Conservation (phyloP, 345 rosid species). For the Microthlaspi erraticum region DNA sequence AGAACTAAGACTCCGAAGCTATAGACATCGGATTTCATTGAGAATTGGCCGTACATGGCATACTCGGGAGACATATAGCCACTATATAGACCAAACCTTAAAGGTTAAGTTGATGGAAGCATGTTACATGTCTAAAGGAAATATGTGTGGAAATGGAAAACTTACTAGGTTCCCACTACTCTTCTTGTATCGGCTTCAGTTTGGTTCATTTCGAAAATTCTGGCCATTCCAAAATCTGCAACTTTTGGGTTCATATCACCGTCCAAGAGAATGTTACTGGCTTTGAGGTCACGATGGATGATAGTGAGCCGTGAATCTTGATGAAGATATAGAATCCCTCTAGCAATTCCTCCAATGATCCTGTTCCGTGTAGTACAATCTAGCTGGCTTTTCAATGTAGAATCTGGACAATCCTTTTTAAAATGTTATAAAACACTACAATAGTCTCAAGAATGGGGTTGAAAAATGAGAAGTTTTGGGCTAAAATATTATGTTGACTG, state of each 20-base stretch:
- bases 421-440: background rate
- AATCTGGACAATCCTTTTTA: slow-evolving; percentile 33
- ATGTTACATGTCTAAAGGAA: background rate
- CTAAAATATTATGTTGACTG: background rate
- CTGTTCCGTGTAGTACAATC: slow-evolving; percentile 45
- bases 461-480: background rate
- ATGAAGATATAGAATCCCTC: slow-evolving; percentile 53
- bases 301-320: slow-evolving; percentile 51
- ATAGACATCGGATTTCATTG: slow-evolving; percentile 44
- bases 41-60: slow-evolving; percentile 42
- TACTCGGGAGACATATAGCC: slow-evolving; percentile 45
- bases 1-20: slow-evolving; percentile 40
- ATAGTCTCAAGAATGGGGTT: background rate
- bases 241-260: slow-evolving; percentile 49
- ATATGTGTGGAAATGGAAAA: background rate
- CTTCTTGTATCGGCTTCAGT: slow-evolving; percentile 46
- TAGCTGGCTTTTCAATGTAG: slow-evolving; percentile 14
- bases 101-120: background rate
- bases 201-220: slow-evolving; percentile 46
- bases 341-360: slow-evolving; percentile 52
- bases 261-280: slow-evolving; percentile 52
- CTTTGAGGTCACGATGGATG: slow-evolving; percentile 52
- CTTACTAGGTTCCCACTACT: slow-evolving; percentile 61
- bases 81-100: slow-evolving; percentile 19
- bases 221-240: slow-evolving; percentile 57